A percentile compares a stretch with the other conserved stretches of the same genome.
These are phyloP conservation scores for Nothophaeocryptopus gaeumannii DNA, from an alignment of 2,329 filamentous ascomycete genomes.

Conservation along the genomic window DNA sequence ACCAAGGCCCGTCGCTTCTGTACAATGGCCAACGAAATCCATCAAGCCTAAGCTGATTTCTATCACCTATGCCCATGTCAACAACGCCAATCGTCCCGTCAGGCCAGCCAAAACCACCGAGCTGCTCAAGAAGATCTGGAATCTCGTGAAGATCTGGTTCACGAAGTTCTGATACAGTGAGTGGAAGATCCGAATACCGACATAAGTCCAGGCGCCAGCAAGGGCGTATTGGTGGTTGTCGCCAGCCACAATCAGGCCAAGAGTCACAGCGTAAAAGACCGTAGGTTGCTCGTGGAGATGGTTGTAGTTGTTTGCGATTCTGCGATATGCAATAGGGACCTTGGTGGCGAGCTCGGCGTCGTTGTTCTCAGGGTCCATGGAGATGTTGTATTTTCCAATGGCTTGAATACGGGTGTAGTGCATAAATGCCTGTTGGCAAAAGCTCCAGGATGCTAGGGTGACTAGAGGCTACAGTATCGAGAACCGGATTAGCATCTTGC, in stretches of 20 bases:
- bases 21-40: too few relatives aligned
- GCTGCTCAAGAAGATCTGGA: constrained; percentile 5
- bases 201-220: constrained; percentile 44
- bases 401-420: constrained; percentile 4
- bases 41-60: too few relatives aligned
- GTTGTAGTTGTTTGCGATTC: constrained; percentile 20
- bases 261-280: constrained; percentile 42
- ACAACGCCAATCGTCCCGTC: not conserved
- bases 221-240: constrained; percentile 25
- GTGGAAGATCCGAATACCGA: constrained; percentile 41
- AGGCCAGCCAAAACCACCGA: constrained; percentile 1
- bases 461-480: too few relatives aligned
- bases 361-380: constrained; percentile 5
- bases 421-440: constrained; percentile 3
- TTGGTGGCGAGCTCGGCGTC: constrained; percentile 4
- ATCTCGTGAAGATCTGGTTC: constrained; percentile 37
- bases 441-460: constrained; percentile 2
- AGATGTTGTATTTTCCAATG: constrained; percentile 8
- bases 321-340: constrained; percentile 5
- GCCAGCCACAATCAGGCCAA: constrained; percentile 34
- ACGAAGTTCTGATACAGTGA: constrained; percentile 39
- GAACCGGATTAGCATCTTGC: too few relatives aligned
- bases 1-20: too few relatives aligned
- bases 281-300: constrained; percentile 26
- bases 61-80: too few relatives aligned